Evolutionary conservation across 768 basidiomycete species (phyloP).

Genomic region (Termitomyces sp.): DNA sequence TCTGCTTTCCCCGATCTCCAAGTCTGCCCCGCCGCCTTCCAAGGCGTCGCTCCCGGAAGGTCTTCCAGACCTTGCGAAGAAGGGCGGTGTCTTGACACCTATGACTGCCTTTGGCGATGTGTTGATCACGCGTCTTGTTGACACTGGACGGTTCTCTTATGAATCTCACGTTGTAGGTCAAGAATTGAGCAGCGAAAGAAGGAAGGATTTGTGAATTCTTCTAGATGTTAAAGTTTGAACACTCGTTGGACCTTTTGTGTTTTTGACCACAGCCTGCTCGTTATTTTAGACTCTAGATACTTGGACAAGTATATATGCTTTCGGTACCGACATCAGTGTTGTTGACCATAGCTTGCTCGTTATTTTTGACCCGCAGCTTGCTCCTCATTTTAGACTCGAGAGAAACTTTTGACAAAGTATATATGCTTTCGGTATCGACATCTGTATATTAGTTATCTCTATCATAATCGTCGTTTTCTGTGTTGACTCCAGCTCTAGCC

Average conservation of each 20-base stretch:
- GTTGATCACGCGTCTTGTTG: constrained; percentile 60
- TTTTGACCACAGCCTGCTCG: too few species aligned
- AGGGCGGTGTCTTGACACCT: constrained; percentile 82
- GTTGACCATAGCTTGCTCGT: too few species aligned
- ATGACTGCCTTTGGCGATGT: constrained; percentile 77
- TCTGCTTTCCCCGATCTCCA: constrained; percentile 38
- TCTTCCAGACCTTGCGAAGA: constrained; percentile 50
- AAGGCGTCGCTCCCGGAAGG: constrained; percentile 24
- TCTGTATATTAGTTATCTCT: background rate
- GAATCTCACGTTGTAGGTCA: constrained; percentile 40
- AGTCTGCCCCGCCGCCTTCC: constrained; percentile 6
- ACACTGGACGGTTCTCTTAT: constrained; percentile 51
- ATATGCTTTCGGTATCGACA: background rate
- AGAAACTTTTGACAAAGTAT: background rate
- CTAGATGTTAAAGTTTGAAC: too few species aligned
- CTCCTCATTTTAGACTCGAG: background rate
- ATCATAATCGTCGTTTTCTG: background rate
- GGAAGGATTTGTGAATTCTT: constrained; percentile 16
- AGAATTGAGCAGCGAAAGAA: constrained; percentile 9
- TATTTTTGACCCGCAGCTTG: too few species aligned
- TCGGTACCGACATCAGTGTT: background rate
- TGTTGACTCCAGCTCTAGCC: constrained; percentile 21
- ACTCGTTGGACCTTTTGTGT: background rate
- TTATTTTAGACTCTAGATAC: background rate
- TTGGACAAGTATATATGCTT: background rate